Evolutionary conservation across 177 flowering plant species (phyloP), one percentile per base, ranked within the genome.

Genomic region (Vitis hybrid): DNA sequence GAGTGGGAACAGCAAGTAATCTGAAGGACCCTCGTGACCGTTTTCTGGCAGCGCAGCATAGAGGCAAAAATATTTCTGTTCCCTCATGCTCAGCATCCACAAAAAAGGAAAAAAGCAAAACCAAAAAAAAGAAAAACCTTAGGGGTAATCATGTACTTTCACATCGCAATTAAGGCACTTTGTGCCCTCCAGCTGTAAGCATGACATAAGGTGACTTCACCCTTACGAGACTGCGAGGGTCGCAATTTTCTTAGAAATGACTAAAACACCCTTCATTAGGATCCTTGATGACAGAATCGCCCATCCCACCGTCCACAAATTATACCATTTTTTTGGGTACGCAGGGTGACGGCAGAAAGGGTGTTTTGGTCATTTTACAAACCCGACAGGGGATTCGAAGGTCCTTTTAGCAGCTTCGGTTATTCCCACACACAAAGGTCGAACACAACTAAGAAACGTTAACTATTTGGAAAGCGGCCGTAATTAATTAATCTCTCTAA

Each of bases 141-240:
- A 15, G 60, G 80, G 78, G 67, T 49, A 73, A 10, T 23, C 59
- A 19, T 10, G 74, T 72, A 76, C 60, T 75, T 79, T 78, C 45
- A 10, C 13, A 18, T n/a, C 0, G 6, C 70, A 10, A 50, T 62
- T 52, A 60, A 57, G 67, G 58, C 56, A 1, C 2, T 21, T 32
- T 32, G 75, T 66, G 73, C 59, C 23, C 62, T 69, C 74, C 84
- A 77, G 80, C 80, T 77, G 77, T 70, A 48, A 68, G 72, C 72
- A 68, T 77, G 78, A 82, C 83, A 70, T 71, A 74, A 51, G 80
- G 61, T 78, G 80, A 79, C 87, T 71, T 81, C 84, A 83, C 70
- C 79, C 75, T 71, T 58, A 76, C 74, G 54, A 62, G 23, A 17
- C 64, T 18, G 14, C 66, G 12, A 40, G 18, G 23, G 19, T 15